Evolutionary conservation across 2,329 filamentous ascomycete genomes (phyloP).

Genomic region (Coleophoma cylindrospora): DNA sequence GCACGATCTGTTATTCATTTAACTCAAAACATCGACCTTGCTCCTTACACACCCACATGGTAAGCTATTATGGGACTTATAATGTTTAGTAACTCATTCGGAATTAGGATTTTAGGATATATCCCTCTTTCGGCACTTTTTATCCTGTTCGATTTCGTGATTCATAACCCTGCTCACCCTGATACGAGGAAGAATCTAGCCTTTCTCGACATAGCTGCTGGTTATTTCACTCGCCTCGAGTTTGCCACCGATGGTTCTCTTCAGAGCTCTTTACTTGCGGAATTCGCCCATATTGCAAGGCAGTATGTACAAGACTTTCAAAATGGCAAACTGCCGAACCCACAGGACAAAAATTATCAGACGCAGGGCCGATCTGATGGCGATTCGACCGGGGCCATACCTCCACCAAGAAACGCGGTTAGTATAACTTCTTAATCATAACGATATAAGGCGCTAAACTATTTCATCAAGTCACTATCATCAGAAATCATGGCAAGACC

Average conservation of each 20-base stretch:
- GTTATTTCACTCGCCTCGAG: slow-evolving; percentile 37
- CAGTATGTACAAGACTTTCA: slow-evolving; percentile 27
- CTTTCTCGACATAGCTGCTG: slow-evolving; percentile 34
- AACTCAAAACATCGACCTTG: slow-evolving; percentile 27
- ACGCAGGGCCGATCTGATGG: too few relatives aligned
- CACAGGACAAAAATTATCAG: too few relatives aligned
- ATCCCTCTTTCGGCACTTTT: slow-evolving; percentile 33
- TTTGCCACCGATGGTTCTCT: slow-evolving; percentile 31
- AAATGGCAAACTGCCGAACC: too few relatives aligned
- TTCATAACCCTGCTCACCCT: slow-evolving; percentile 29
- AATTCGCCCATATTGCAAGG: slow-evolving; percentile 36
- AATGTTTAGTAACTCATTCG: too few relatives aligned
- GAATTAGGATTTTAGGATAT: slow-evolving; percentile 25
- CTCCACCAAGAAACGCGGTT: too few relatives aligned
- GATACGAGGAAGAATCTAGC: slow-evolving; percentile 32
- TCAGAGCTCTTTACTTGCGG: slow-evolving; percentile 30
- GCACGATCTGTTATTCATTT: slow-evolving; percentile 28
- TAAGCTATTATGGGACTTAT: slow-evolving; percentile 11
- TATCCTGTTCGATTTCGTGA: slow-evolving; percentile 35
- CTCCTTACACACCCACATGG: slow-evolving; percentile 29
- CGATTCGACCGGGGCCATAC: too few relatives aligned
- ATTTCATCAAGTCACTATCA: too few relatives aligned
- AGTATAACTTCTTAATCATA: too few relatives aligned
- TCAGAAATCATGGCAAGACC: too few relatives aligned
- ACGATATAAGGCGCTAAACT: too few relatives aligned